Evolutionary conservation across 1,284 basidiomycete species (phyloP), one percentile per base, ranked within the genome.

Genomic region (Testicularia cyperi): DNA sequence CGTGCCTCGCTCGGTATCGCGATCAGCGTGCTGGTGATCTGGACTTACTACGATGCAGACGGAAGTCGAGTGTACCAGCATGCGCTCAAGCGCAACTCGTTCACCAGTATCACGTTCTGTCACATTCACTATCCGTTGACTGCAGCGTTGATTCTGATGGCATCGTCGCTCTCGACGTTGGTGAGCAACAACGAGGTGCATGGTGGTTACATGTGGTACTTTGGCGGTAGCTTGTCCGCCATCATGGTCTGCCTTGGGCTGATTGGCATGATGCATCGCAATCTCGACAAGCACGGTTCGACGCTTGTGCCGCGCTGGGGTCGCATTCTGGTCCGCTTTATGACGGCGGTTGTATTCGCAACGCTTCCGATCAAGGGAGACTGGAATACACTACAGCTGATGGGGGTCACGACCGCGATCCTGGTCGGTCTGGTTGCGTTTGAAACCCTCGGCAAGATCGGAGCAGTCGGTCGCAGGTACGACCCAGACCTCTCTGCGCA

Each of bases 381-480:
- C 12, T 73, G 70, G 70, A 39, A 35, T 19, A 53, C 51, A 9
- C 35, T 68, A 4, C 45, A 41, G 16, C 46, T 72, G 26, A 43
- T 75, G 35, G 68, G 52, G 15, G 36, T 56, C 14, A 40, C 62
- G 18, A 46, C 61, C 0, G 57, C 29, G 9, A 44, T 71, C 9
- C 51, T 77, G 2, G 38, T 48, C 5, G 26, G 49, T 5, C 35
- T 68, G 3, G 74, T 76, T 19, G 24, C 47, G 7, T 61, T 70
- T 25, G 74, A 77, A 44, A 77, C 72, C 2, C 18, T 72, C 9
- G 64, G 74, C 14, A 77, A 77, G 43, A 26, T 75, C 13, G 74
- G 72, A 2, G 65, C 71, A 1, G 58, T 70, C 2, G 70, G 72
- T 3, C 26, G 66, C 6, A 35, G 42, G 19, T 74, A 49, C 25